A percentile compares a stretch with the other conserved stretches of the same genome.
Conservation (phyloP, 1,139 yeast genomes). For the Saccharomycopsis hybrid region DNA sequence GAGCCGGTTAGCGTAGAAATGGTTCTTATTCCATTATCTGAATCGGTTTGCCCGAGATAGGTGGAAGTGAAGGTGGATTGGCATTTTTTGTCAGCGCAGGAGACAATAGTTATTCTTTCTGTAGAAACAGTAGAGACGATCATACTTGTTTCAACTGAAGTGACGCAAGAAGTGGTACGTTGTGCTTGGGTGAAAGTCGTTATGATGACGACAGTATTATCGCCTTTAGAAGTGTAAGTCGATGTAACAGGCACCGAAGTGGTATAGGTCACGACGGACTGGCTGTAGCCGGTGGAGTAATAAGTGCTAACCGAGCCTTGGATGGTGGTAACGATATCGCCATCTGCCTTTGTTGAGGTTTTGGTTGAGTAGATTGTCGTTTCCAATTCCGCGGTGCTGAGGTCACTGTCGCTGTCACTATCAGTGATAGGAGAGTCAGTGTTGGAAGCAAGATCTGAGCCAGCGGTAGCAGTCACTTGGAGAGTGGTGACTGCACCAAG, state of each 20-base stretch:
- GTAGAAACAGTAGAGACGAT: conserved; percentile 21
- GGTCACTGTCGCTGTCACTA: conserved; percentile 6
- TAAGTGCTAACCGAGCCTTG: conserved; percentile 18
- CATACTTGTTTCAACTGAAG: conserved; percentile 19
- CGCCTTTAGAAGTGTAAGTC: conserved; percentile 20
- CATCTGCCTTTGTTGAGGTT: conserved; percentile 17
- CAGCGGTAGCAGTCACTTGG: conserved; percentile 5
- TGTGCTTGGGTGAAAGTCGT: conserved; percentile 19
- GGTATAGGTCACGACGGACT: conserved; percentile 18
- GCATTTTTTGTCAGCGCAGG: conserved; percentile 20
- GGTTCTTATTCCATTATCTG: conserved; percentile 10
- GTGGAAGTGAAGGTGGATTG: conserved; percentile 17
- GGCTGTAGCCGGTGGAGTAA: conserved; percentile 18
- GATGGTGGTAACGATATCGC: conserved; percentile 15
- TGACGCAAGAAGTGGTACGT: conserved; percentile 21
- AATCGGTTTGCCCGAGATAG: background rate
- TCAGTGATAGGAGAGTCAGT: conserved; percentile 5
- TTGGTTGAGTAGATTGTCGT: conserved; percentile 20
- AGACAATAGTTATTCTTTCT: conserved; percentile 19
- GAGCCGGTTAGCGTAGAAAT: conserved; percentile 11
- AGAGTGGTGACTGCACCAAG: conserved; percentile 12
- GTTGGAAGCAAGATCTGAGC: no score
- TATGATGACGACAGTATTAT: conserved; percentile 18
- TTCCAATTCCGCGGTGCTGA: background rate
- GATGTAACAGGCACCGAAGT: conserved; percentile 21